Conservation (phyloP, 129 eudicot species). For the Scalesia atractyloides region DNA sequence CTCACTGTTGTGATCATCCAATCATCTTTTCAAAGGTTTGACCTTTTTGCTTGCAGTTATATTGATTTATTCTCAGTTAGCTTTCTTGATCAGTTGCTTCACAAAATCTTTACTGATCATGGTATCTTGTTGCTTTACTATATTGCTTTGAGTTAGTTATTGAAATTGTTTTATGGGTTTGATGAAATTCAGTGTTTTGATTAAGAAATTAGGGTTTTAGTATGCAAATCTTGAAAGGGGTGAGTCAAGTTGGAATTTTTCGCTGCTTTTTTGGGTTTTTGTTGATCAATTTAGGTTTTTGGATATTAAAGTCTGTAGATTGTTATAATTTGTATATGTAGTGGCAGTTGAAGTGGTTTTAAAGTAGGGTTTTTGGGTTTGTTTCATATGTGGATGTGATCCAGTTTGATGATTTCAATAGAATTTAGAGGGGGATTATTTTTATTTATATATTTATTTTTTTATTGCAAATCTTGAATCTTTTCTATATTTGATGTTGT, state of each 20-base stretch:
- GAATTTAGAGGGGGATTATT: conserved; percentile 7
- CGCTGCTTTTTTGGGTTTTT: conserved; percentile 4
- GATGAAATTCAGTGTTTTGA: conserved; percentile 12
- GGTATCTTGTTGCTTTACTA: conserved; percentile 22
- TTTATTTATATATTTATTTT: not conserved
- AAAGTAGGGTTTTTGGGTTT: conserved; percentile 30
- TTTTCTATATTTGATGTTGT: not conserved
- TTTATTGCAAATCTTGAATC: conserved; percentile 18
- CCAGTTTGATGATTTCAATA: not conserved
- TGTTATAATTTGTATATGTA: conserved; percentile 11
- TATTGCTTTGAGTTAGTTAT: conserved; percentile 9
- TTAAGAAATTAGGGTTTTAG: conserved; percentile 18
- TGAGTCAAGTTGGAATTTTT: not conserved
- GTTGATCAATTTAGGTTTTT: conserved; percentile 6
- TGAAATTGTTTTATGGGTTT: conserved; percentile 9
- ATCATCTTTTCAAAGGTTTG: conserved; percentile 36
- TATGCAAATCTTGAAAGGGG: conserved; percentile 27
- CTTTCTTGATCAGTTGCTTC: conserved; percentile 23
- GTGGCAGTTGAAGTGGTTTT: conserved; percentile 8
- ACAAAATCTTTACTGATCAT: conserved; percentile 10
- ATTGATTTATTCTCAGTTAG: conserved; percentile 1
- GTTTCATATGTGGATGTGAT: conserved; percentile 22
- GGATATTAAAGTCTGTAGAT: not conserved
- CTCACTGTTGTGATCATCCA: conserved; percentile 28
- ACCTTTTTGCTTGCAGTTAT: conserved; percentile 24